Base-by-base conservation (phyloP, 1,284 basidiomycete genomes). In the Sparassis latifolia region DNA sequence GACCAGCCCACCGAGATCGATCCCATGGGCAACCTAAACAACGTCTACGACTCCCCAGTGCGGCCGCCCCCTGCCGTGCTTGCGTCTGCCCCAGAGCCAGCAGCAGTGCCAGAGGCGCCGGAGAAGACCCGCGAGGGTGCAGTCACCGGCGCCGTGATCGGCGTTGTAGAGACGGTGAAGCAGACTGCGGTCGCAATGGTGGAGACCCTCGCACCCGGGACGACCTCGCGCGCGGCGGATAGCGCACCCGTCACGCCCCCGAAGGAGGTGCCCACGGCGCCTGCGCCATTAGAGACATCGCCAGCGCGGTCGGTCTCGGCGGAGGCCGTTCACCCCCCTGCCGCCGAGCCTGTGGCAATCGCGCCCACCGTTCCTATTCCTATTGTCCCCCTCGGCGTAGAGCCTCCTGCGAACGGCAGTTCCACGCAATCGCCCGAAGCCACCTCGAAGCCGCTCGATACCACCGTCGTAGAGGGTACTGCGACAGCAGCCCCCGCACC, bases 1-100 rank as follows among this genome's bases (percentile, higher is more conserved):
- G 73, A 75, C 53, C 73, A 74, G 54, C 82, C 84, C 4, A 82
- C 79, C 48, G 84, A 86, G 63, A 59, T 65, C 1, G 88, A 90
- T 58, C 64, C 67, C 29, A 66, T 70, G 33, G 86, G 86, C 33
- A 86, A 84, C 64, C 63, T 83, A 28, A 92, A 92, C 66, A 89
- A 92, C 60, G 69, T 88, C 48, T 82, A 85, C 59, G 69, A 69
- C 43, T 75, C 86, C 1, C 82, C 82, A 3, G 70, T 76, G 48
- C 79, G 78, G 54, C 79, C 77, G 4, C 52, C 50, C 5, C 35
- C 50, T 3, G 42, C 52, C 0, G 43, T 60, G 7, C 49, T 55
- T 10, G 51, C 54, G 3, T 44, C 48, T 30, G 37, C 59, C 42
- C 20, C 20, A 20, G 48, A 37, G 9, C 42, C 49, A 35, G 47